Conservation (phyloP, 768 basidiomycete species). For the Leccinum aurantiacum region DNA sequence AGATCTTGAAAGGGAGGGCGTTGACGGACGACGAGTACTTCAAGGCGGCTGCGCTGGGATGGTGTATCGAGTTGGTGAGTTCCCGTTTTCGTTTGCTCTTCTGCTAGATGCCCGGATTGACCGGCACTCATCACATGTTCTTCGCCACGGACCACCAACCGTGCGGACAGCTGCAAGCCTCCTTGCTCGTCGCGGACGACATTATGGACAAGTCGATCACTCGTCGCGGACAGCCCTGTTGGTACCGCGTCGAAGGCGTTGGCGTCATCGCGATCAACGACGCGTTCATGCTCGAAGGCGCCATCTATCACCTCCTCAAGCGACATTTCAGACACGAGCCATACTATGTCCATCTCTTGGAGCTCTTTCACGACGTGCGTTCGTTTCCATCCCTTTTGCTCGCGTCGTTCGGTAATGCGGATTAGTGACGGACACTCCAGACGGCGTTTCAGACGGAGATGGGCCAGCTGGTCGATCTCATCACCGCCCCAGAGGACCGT, state of each 20-base stretch:
- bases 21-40: conserved; percentile 47
- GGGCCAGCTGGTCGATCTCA: conserved; percentile 3
- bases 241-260: conserved; percentile 66
- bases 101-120: neutral
- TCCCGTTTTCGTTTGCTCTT: neutral
- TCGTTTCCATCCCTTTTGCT: neutral
- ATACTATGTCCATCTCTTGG: conserved; percentile 88
- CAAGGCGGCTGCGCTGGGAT: conserved; percentile 78
- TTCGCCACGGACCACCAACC: neutral
- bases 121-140: neutral
- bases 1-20: conserved; percentile 73
- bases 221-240: conserved; percentile 92
- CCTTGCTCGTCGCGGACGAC: conserved; percentile 90
- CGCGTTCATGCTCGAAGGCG: conserved; percentile 91
- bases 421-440: neutral
- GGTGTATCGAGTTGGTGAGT: conserved; percentile 89
- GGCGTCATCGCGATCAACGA: conserved; percentile 94
- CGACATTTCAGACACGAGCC: conserved; percentile 75
- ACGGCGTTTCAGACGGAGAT: conserved; percentile 4
- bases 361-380: conserved; percentile 84
- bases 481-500: neutral
- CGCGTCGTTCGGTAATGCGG: neutral
- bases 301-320: conserved; percentile 90
- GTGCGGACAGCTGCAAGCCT: conserved; percentile 66
- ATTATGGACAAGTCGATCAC: conserved; percentile 97